These are phyloP conservation scores for Priceomyces haplophilus DNA, from an alignment of 805 yeast species.

Conservation along the genomic window DNA sequence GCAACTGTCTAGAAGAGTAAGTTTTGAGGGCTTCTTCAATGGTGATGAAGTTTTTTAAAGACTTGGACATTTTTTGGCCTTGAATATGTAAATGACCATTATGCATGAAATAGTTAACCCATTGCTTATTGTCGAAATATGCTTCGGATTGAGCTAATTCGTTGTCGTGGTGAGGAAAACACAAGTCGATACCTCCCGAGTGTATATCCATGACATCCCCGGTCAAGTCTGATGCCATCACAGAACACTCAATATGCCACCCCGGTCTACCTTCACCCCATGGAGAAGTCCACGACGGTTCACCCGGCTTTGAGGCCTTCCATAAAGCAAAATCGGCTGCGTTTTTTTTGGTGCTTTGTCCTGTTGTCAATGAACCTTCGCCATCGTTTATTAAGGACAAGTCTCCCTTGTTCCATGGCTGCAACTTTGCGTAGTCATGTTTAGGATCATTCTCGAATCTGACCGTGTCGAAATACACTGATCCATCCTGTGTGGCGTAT, in stretches of 20 bases:
- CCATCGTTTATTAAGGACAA: slow-evolving; percentile 86
- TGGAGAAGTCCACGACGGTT: slow-evolving; percentile 91
- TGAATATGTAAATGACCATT: slow-evolving; percentile 97
- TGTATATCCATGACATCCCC: slow-evolving; percentile 90
- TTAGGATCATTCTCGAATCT: slow-evolving; percentile 67
- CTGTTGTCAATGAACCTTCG: slow-evolving; percentile 74
- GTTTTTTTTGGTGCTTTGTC: slow-evolving; percentile 60
- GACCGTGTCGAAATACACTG: slow-evolving; percentile 92
- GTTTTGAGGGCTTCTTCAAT: slow-evolving; percentile 80
- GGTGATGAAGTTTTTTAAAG: slow-evolving; percentile 91
- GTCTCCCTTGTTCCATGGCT: slow-evolving; percentile 97
- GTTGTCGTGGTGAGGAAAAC: slow-evolving; percentile 98
- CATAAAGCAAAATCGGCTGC: slow-evolving; percentile 92
- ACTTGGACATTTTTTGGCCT: slow-evolving; percentile 97
- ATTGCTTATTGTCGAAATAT: slow-evolving; percentile 79
- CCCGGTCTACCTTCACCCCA: slow-evolving; percentile 99
- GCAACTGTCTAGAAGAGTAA: slow-evolving; percentile 75
- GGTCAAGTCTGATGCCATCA: slow-evolving; percentile 89
- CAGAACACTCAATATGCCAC: slow-evolving; percentile 99
- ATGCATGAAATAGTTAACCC: slow-evolving; percentile 96
- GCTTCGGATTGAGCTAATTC: slow-evolving; percentile 98
- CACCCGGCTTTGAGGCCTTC: slow-evolving; percentile 96
- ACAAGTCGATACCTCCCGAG: slow-evolving; percentile 94
- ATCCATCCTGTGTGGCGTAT: slow-evolving; percentile 78
- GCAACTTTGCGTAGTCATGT: slow-evolving; percentile 91